These are phyloP conservation scores for Trichocladium uniseriatum DNA, from an alignment of 495 filamentous ascomycete genomes.

Conservation along the genomic window DNA sequence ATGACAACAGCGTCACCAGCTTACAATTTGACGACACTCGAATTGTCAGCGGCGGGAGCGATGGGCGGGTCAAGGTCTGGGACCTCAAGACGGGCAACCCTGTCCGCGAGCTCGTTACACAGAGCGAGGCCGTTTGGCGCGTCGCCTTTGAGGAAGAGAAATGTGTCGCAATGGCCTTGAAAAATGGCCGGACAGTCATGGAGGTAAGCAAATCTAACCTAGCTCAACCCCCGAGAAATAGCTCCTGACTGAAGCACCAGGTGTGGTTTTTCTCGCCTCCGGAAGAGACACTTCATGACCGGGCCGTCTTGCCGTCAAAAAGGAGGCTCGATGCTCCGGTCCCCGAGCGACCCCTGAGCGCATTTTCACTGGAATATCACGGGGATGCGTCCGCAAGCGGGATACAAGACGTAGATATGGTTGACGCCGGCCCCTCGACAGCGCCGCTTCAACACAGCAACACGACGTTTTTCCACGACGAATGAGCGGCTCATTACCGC, in stretches of 20 bases:
- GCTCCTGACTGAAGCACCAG: conserved; percentile 33
- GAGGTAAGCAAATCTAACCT: conserved; percentile 54
- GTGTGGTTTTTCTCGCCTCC: conserved; percentile 89
- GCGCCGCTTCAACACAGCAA: conserved; percentile 30
- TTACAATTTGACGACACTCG: conserved; percentile 92
- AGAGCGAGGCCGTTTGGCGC: conserved; percentile 91
- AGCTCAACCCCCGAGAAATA: background rate
- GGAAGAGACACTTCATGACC: conserved; percentile 51
- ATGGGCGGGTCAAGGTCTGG: conserved; percentile 96
- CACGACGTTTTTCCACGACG: conserved; percentile 41
- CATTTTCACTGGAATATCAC: conserved; percentile 25
- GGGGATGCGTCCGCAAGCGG: conserved; percentile 14
- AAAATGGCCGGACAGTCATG: conserved; percentile 82
- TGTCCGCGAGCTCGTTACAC: conserved; percentile 81
- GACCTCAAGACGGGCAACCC: conserved; percentile 81
- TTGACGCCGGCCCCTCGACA: conserved; percentile 39
- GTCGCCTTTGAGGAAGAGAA: conserved; percentile 98
- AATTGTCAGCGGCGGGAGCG: conserved; percentile 90
- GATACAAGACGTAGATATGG: conserved; percentile 37
- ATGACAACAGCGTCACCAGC: conserved; percentile 96
- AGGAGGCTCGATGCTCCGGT: conserved; percentile 27
- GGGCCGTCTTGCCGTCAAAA: conserved; percentile 28
- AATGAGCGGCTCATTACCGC: conserved; percentile 16
- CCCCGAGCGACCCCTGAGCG: conserved; percentile 34
- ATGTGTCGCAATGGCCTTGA: conserved; percentile 86